Evolutionary conservation across 495 filamentous ascomycete species (phyloP), one percentile per base, ranked within the genome.

Genomic region (Hypoxylon fragiforme): DNA sequence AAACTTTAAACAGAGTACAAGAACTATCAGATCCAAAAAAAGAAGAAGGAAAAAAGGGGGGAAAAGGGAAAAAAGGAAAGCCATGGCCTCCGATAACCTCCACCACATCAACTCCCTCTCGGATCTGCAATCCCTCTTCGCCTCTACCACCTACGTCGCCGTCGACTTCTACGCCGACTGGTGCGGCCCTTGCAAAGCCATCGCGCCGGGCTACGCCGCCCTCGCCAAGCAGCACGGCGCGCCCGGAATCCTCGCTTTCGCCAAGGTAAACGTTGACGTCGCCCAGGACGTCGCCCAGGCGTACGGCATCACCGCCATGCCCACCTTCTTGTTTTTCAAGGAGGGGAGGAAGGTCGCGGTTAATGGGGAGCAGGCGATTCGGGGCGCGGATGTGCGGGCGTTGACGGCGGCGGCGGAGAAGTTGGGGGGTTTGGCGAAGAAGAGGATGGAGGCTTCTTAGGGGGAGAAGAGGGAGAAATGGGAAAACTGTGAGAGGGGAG

Each of bases 241-340:
- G 14, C 63, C 73, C 0, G 64, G 65, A 7, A 59, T 68, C 21
- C 69, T 84, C n/a, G 77, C 72, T 21, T 86, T 86, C 54, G 77
- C 70, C 34, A 85, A 85, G 63, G 77, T 83, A 50, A 72, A 86
- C 69, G 78, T 84, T 18, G 83, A 85, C 57, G 53, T 54, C 22
- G 71, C 71, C 34, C 67, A 73, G 54, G 79, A 79, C 14, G 58
- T 79, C 24, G 76, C 81, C 6, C 28, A 66, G 14, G 54, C 63
- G 32, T 79, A 77, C 54, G 67, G 68, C 35, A 65, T 85, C 21
- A 62, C 64, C 47, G 84, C 84, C 22, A 84, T 90, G 79, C 91
- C 91, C 0, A 90, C 89, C 32, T 95, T 96, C 74, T 73, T 95
- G 45, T 82, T 95, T 61, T 88, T 96, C 75, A 85, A 90, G 67